Evolutionary conservation across 192 early-diverging fungal genomes (phyloP), one percentile per base, ranked within the genome.

Genomic region (Thamnidium elegans): DNA sequence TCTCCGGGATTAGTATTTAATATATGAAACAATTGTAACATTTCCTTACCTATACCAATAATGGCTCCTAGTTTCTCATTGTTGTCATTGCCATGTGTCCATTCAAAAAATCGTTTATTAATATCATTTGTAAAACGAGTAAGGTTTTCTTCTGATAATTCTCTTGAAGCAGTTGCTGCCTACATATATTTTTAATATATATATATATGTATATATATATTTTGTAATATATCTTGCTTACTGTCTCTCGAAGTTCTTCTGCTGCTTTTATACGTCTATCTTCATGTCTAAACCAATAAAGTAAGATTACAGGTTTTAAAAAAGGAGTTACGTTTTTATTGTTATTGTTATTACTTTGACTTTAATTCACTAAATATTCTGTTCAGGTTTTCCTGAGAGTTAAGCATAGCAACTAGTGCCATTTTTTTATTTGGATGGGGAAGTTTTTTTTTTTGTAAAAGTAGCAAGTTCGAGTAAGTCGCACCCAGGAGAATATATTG

Each of bases 1-100:
- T 39, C 17, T 51, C 10, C 19, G 39, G 32, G 14, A 34, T 17
- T 17, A 14, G 10, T 14, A 34, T 7, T 19, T 47, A n/a, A n/a
- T 21, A 66, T 44, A 74, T 48, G 31, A 43, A 11, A 73, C 9
- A 14, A n/a, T n/a, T n/a, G n/a, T n/a, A n/a, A n/a, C n/a, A n/a
- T n/a, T n/a, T n/a, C n/a, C n/a, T n/a, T 78, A 91, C 89, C 92
- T 56, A 94, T 92, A 34, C 89, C 89, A 31, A 89, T 68, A 56
- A 94, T 87, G 30, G 89, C 92, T 19, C 88, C 89, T 19, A 93
- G 78, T 69, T 92, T 93, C 69, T 93, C 89, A 47, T 82, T 75
- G 62, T 80, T 86, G 55, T 94, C 91, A 20, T 72, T 81, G 58
- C 84, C 83, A 63, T 92, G 86, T 23, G 93, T 84, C 3, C 92